Evolutionary conservation across 2,329 filamentous ascomycete genomes (phyloP).

Genomic region (Shiraia bambusicola): DNA sequence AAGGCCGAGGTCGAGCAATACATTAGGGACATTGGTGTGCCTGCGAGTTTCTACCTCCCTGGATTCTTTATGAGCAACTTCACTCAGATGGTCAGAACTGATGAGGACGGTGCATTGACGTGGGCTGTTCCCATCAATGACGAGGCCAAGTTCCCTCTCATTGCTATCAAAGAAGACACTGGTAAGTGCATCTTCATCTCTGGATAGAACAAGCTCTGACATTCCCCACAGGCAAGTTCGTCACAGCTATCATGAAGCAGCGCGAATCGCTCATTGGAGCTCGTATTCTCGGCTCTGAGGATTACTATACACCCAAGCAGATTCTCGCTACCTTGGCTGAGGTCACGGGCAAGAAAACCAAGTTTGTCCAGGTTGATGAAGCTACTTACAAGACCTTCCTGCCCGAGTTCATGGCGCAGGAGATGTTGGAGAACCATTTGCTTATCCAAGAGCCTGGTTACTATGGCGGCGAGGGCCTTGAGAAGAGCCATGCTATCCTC

Average conservation of each 20-base stretch:
- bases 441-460: conserved; percentile 57
- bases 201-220: conserved; percentile 24
- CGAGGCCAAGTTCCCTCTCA: conserved; percentile 42
- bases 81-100: conserved; percentile 10
- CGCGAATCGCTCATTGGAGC: conserved; percentile 41
- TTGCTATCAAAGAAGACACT: conserved; percentile 48
- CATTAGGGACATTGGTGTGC: conserved; percentile 46
- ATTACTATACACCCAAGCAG: conserved; percentile 26
- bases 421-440: conserved; percentile 57
- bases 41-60: conserved; percentile 52
- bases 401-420: conserved; percentile 48
- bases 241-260: conserved; percentile 16
- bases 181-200: conserved; percentile 40
- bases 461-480: conserved; percentile 50
- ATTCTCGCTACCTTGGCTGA: conserved; percentile 42
- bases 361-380: conserved; percentile 7
- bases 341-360: conserved; percentile 18
- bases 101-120: conserved; percentile 19
- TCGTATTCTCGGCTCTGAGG: conserved; percentile 46
- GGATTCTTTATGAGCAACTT: conserved; percentile 59
- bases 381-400: conserved; percentile 47
- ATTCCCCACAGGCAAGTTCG: conserved; percentile 35
- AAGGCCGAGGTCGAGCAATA: conserved; percentile 59
- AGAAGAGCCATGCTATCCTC: conserved; percentile 36
- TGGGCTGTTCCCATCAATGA: conserved; percentile 10